Evolutionary conservation across 2,329 filamentous ascomycete species (phyloP).

Genomic region (Penicillium sp.): DNA sequence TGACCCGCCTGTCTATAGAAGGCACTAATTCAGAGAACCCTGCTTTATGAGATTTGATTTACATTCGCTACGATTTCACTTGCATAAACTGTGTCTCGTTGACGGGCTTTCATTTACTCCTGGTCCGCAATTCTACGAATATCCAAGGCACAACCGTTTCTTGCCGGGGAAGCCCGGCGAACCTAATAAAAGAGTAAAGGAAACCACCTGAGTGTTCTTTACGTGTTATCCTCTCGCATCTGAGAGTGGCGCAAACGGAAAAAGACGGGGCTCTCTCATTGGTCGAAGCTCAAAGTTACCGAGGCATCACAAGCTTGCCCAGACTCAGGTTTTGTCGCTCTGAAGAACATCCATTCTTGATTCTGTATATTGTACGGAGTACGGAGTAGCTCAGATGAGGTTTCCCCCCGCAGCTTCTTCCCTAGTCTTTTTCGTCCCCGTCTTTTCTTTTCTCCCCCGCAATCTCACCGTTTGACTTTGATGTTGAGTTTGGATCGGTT

Average conservation of each 20-base stretch:
- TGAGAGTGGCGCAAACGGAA: not conserved
- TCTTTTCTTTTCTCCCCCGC: not conserved
- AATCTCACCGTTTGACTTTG: not conserved
- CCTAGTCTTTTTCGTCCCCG: not conserved
- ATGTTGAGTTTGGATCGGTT: not conserved
- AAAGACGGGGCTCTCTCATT: constrained; percentile 4
- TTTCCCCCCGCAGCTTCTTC: constrained; percentile 1
- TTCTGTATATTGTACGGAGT: no score
- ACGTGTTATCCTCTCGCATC: not conserved
- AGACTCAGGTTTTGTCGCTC: not conserved
- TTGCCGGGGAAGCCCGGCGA: not conserved
- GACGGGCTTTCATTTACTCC: not conserved
- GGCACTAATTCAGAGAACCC: not conserved
- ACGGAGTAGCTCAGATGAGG: not conserved
- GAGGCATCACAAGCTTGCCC: constrained; percentile 15
- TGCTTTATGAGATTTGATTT: not conserved
- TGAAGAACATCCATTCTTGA: not conserved
- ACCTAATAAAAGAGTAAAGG: not conserved
- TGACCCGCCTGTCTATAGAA: not conserved
- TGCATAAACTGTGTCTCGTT: not conserved
- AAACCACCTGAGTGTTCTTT: not conserved
- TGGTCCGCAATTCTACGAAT: not conserved
- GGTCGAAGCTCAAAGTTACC: constrained; percentile 10
- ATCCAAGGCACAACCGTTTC: not conserved
- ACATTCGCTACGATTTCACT: not conserved